Evolutionary conservation across 139 green algal genomes (phyloP).

Genomic region (Trebouxia sp.): DNA sequence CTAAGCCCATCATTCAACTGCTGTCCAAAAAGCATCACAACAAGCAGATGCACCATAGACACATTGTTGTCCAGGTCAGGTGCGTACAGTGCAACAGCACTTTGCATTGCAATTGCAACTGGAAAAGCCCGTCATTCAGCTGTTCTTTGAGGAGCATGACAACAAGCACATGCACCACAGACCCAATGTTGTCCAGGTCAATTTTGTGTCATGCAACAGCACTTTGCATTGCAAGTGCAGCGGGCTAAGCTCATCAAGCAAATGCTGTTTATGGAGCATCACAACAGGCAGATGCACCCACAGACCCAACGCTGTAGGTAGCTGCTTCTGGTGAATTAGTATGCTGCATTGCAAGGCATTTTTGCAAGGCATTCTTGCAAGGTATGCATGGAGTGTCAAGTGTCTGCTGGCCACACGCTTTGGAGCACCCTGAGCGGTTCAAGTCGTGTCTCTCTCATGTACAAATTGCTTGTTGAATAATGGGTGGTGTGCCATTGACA

Average conservation of each 20-base stretch:
- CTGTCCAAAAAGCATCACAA: conserved; percentile 92
- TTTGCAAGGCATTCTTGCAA: no score
- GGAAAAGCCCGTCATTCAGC: conserved; percentile 93
- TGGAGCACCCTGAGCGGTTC: no score
- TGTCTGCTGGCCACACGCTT: no score
- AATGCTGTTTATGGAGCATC: conserved; percentile 91
- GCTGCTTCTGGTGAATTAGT: not conserved
- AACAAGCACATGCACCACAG: conserved; percentile 68
- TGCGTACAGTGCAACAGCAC: not conserved
- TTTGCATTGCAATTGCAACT: conserved; percentile 71
- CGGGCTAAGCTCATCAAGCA: conserved; percentile 95
- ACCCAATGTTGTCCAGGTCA: conserved; percentile 91
- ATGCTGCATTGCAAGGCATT: no score
- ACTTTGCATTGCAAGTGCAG: conserved; percentile 57
- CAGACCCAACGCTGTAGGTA: conserved; percentile 91
- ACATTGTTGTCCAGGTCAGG: conserved; percentile 89
- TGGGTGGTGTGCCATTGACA: no score
- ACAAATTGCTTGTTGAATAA: no score
- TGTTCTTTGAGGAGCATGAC: conserved; percentile 92
- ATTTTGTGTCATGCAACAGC: not conserved
- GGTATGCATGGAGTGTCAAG: no score
- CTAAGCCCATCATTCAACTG: conserved; percentile 94
- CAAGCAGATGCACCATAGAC: conserved; percentile 70
- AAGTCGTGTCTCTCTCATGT: no score
- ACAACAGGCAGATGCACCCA: conserved; percentile 73